These are phyloP conservation scores for Mycena galopus DNA, from an alignment of 768 basidiomycete genomes.

Conservation along the genomic window DNA sequence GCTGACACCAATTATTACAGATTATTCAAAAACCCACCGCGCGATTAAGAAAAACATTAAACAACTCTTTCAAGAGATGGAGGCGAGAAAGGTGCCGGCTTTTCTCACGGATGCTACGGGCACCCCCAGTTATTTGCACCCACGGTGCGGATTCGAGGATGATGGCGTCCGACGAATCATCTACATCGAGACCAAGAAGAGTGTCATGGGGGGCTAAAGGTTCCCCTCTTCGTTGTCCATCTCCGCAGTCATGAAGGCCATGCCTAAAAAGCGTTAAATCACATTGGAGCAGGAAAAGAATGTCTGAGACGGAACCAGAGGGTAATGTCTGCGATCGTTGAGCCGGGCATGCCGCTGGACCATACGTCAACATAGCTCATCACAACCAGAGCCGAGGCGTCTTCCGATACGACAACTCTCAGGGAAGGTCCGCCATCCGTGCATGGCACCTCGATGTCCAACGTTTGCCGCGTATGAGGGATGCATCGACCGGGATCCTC, in stretches of 20 bases:
- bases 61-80: constrained; percentile 43
- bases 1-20: not conserved
- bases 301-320: constrained; percentile 34
- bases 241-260: constrained; percentile 30
- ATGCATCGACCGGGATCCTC: too few species aligned
- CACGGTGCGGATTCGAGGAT: constrained; percentile 13
- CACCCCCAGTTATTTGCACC: not conserved
- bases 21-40: too few species aligned
- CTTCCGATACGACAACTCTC: constrained; percentile 34
- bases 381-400: constrained; percentile 36
- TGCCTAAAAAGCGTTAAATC: constrained; percentile 29
- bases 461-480: constrained; percentile 30
- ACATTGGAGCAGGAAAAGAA: not conserved
- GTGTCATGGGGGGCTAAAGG: not conserved
- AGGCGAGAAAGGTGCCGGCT: constrained; percentile 41
- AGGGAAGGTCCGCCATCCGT: not conserved
- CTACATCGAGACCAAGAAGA: not conserved
- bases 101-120: constrained; percentile 26
- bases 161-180: not conserved
- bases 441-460: constrained; percentile 29
- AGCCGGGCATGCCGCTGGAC: not conserved
- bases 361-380: constrained; percentile 32
- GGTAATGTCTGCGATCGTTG: constrained; percentile 30
- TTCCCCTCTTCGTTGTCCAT: constrained; percentile 24
- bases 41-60: constrained; percentile 46